Evolutionary conservation across 169 alveolate genomes (phyloP).

Genomic region (Toxoplasma gondii): DNA sequence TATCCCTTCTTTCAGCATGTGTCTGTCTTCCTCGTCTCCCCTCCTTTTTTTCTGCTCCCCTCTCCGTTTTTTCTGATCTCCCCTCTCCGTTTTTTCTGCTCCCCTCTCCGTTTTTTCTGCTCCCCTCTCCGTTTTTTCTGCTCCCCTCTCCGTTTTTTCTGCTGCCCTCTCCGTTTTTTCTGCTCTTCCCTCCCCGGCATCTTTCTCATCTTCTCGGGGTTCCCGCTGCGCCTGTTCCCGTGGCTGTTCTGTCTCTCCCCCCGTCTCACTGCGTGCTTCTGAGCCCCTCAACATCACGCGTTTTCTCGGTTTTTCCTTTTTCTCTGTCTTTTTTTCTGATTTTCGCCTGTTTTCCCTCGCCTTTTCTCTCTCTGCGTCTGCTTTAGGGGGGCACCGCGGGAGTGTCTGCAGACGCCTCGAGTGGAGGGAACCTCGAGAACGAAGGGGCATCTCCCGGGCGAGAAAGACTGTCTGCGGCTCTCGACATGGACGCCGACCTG

Average conservation of each 20-base stretch:
- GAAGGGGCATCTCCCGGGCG: neutral
- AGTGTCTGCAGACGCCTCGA: neutral
- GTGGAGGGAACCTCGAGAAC: neutral
- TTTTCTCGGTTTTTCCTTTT: neutral
- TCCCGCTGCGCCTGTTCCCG: neutral
- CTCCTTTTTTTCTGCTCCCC: neutral
- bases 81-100: no score
- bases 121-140: no score
- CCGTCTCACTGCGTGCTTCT: neutral
- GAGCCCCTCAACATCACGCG: neutral
- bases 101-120: no score
- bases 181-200: neutral
- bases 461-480: neutral
- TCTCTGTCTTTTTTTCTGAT: neutral
- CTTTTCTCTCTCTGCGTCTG: neutral
- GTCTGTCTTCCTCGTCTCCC: neutral
- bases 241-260: neutral
- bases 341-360: neutral
- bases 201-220: neutral
- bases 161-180: neutral
- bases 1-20: no score
- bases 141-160: neutral
- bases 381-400: neutral
- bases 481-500: slow-evolving; percentile 43
- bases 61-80: no score